Evolutionary conservation across 2,329 filamentous ascomycete species (phyloP).

Genomic region (Fusarium sp.): DNA sequence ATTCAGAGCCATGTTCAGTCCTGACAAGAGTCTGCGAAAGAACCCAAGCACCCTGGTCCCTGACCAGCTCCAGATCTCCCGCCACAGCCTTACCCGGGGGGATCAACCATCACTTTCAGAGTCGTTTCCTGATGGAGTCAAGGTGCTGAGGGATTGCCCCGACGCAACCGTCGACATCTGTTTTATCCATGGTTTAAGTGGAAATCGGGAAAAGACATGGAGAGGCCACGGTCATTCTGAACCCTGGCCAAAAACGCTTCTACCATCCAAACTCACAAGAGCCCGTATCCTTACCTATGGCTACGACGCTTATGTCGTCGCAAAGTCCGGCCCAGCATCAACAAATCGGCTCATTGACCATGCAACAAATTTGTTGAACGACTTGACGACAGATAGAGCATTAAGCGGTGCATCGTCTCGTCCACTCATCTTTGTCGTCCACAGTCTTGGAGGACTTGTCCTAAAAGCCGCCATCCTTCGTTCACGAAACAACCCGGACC

Average conservation of each 20-base stretch:
- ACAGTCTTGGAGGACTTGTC: constrained; percentile 55
- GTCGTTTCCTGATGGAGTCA: constrained; percentile 23
- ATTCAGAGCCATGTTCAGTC: neutral
- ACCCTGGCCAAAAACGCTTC: constrained; percentile 52
- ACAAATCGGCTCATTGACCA: constrained; percentile 45
- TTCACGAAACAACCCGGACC: constrained; percentile 47
- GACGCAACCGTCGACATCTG: constrained; percentile 43
- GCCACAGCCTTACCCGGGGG: neutral
- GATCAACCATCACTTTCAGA: neutral
- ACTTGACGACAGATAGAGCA: constrained; percentile 42
- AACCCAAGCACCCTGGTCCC: neutral
- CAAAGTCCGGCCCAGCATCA: constrained; percentile 36
- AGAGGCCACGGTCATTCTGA: constrained; percentile 41
- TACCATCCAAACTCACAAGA: constrained; percentile 44
- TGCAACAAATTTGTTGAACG: constrained; percentile 46
- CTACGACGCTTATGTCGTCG: constrained; percentile 51
- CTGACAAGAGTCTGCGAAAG: neutral
- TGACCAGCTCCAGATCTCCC: neutral
- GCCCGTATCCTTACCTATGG: constrained; percentile 55
- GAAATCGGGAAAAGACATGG: constrained; percentile 54
- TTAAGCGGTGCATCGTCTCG: constrained; percentile 28
- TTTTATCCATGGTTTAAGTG: constrained; percentile 57
- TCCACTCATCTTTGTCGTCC: constrained; percentile 51
- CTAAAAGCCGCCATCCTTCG: constrained; percentile 51
- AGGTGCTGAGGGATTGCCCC: constrained; percentile 14